Conservation (phyloP, 345 rosid species). For the Syzygium oleosum region DNA sequence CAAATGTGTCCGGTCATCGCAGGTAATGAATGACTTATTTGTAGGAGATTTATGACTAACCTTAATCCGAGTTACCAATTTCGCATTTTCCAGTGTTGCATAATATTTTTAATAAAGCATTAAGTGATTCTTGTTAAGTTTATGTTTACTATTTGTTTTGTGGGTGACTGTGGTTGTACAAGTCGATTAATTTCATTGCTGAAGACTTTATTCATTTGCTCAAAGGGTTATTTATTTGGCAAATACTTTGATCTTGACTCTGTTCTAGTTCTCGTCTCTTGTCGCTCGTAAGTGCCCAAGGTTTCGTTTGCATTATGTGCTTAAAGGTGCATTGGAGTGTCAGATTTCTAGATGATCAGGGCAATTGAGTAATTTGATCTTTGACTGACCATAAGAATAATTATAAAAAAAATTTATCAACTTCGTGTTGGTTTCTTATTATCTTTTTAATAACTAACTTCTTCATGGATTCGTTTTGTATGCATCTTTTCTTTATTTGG, state of each 20-base stretch:
- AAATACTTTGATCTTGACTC: background rate
- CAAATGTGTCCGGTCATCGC: slow-evolving; percentile 39
- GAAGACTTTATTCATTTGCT: background rate
- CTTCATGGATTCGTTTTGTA: background rate
- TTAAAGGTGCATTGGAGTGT: background rate
- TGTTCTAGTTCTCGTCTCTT: background rate
- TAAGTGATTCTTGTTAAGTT: background rate
- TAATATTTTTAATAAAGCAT: background rate
- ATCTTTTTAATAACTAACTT: background rate
- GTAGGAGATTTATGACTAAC: background rate
- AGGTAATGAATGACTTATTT: slow-evolving; percentile 28
- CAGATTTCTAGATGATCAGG: background rate
- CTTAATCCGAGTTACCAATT: background rate
- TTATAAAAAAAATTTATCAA: background rate
- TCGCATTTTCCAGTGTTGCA: background rate
- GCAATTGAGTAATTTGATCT: background rate
- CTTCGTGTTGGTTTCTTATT: background rate
- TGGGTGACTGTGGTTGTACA: background rate
- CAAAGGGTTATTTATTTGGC: background rate
- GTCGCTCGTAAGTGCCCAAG: background rate
- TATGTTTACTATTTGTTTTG: background rate
- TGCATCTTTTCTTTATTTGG: background rate
- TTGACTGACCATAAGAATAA: background rate
- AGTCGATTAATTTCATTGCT: background rate
- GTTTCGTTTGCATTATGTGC: background rate